Evolutionary conservation across 176 grass and related monocot species (phyloP).

Genomic region (Hyparrhenia diplandra): DNA sequence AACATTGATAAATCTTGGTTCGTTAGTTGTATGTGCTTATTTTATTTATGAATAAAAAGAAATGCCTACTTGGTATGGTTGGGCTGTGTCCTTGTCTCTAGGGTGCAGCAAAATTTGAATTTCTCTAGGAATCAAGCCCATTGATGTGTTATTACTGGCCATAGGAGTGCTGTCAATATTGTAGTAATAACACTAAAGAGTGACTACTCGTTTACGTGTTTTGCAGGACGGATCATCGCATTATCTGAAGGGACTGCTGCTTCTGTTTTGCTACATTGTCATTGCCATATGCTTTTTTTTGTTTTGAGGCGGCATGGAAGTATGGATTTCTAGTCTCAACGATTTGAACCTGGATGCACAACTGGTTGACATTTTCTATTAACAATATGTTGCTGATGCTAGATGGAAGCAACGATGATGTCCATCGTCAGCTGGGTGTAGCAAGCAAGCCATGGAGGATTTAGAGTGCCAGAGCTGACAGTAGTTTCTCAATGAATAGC

Average conservation of each 20-base stretch:
- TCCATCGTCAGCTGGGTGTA: not conserved
- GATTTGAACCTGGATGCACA: not conserved
- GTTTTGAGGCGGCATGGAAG: conserved; percentile 42
- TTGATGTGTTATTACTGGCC: not conserved
- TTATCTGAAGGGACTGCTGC: conserved; percentile 81
- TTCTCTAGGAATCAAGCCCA: not conserved
- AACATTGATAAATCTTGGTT: not conserved
- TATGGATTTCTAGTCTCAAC: conserved; percentile 13
- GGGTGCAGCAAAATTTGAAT: not conserved
- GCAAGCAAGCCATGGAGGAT: not conserved
- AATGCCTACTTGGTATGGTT: not conserved
- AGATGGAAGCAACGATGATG: not conserved
- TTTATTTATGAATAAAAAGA: not conserved
- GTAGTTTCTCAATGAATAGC: not conserved
- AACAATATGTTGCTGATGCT: not conserved
- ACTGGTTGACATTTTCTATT: not conserved
- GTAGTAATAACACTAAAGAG: not conserved
- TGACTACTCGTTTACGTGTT: not conserved
- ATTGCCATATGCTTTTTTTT: conserved; percentile 69
- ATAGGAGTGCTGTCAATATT: not conserved
- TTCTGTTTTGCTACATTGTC: conserved; percentile 64
- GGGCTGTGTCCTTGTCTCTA: not conserved
- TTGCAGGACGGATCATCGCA: conserved; percentile 82
- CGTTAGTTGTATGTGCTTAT: not conserved
- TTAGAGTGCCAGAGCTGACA: conserved; percentile 19